Evolutionary conservation across 768 basidiomycete genomes (phyloP).

Genomic region (Tulasnella sp.): DNA sequence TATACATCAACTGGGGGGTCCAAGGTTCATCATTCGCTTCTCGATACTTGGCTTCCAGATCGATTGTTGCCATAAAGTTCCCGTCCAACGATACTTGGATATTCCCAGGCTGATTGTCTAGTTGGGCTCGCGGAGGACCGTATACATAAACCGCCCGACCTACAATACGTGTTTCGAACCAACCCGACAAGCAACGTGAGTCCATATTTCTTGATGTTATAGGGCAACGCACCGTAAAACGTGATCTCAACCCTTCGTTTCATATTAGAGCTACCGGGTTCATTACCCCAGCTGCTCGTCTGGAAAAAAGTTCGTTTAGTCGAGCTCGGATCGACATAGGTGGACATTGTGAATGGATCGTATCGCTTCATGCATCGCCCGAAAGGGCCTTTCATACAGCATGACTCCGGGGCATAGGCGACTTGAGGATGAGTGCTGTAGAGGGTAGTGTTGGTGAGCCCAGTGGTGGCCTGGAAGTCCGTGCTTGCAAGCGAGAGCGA

Average conservation of each 20-base stretch:
- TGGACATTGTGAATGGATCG: neutral
- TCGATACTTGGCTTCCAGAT: neutral
- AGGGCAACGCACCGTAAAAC: neutral
- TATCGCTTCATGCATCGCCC: neutral
- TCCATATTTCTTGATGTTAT: neutral
- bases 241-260: neutral
- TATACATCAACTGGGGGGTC: neutral
- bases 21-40: neutral
- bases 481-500: neutral
- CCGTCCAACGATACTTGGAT: neutral
- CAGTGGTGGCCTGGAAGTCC: neutral
- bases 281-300: constrained; percentile 19
- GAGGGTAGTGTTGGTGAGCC: neutral
- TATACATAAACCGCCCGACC: constrained; percentile 10
- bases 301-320: constrained; percentile 12
- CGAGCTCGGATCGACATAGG: neutral
- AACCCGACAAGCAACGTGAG: neutral
- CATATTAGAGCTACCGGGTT: neutral
- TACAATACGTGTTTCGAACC: neutral
- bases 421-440: constrained; percentile 14
- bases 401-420: constrained; percentile 1
- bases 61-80: neutral
- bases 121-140: neutral
- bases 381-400: neutral
- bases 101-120: neutral